Percentiles rank a stretch among this genome's conserved stretches.
These are phyloP conservation scores for Solanum neorickii DNA, from an alignment of 257 asterid species.

Conservation along the genomic window DNA sequence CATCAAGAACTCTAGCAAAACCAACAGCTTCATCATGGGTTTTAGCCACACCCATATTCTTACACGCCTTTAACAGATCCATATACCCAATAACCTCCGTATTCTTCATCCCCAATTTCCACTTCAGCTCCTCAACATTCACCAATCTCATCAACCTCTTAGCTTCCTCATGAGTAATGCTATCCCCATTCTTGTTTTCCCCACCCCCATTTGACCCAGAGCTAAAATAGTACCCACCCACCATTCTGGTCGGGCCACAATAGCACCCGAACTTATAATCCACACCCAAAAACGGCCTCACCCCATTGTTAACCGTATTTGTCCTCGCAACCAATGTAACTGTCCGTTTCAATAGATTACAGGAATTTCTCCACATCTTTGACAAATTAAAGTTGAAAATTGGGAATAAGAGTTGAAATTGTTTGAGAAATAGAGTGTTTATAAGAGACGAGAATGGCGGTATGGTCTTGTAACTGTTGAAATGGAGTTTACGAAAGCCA, in stretches of 20 bases:
- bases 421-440: background rate
- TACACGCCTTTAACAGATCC: slow-evolving; percentile 58
- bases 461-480: background rate
- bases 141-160: slow-evolving; percentile 85
- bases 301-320: background rate
- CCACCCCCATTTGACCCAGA: slow-evolving; percentile 6
- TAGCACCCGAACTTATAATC: background rate
- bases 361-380: slow-evolving; percentile 43
- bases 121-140: slow-evolving; percentile 66
- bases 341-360: slow-evolving; percentile 25
- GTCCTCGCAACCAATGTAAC: background rate
- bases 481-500: background rate
- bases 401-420: background rate
- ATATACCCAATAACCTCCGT: slow-evolving; percentile 54
- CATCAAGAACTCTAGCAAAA: slow-evolving; percentile 78
- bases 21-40: slow-evolving; percentile 58
- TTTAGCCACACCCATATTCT: slow-evolving; percentile 62
- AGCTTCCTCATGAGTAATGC: slow-evolving; percentile 64
- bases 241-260: background rate
- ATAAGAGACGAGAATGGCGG: background rate
- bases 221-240: slow-evolving; percentile 6
- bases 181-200: background rate
- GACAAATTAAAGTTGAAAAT: background rate
- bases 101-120: slow-evolving; percentile 58
- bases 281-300: background rate